These are phyloP conservation scores for Fusarium neocosmosporiellum DNA, from an alignment of 2,329 filamentous ascomycete genomes.

Conservation along the genomic window DNA sequence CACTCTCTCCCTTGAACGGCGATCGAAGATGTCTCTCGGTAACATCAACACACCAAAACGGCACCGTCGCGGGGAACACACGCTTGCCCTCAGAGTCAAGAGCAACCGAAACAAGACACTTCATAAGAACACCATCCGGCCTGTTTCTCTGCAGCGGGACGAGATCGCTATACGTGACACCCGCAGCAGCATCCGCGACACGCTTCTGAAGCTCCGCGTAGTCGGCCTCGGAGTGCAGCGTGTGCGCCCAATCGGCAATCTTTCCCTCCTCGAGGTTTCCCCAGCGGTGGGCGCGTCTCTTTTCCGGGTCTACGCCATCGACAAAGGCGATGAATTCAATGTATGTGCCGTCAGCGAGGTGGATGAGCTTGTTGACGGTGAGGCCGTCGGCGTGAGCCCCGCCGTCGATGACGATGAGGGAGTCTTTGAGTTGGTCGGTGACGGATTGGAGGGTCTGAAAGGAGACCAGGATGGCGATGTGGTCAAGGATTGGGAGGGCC, in stretches of 20 bases:
- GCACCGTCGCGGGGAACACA: slow-evolving; percentile 61
- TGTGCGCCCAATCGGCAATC: slow-evolving; percentile 72
- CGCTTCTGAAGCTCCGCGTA: slow-evolving; percentile 53
- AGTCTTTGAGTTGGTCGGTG: slow-evolving; percentile 61
- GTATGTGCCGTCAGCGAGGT: slow-evolving; percentile 73
- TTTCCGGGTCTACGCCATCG: slow-evolving; percentile 52
- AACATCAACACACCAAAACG: slow-evolving; percentile 75
- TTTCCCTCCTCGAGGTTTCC: slow-evolving; percentile 60
- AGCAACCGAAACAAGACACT: slow-evolving; percentile 68
- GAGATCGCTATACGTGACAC: slow-evolving; percentile 60
- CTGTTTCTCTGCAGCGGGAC: slow-evolving; percentile 63
- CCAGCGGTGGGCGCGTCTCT: slow-evolving; percentile 67
- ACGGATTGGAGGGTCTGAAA: slow-evolving; percentile 58
- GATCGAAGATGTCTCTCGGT: slow-evolving; percentile 68
- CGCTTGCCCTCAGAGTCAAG: slow-evolving; percentile 38
- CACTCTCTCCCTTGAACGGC: slow-evolving; percentile 50
- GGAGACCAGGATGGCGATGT: slow-evolving; percentile 73
- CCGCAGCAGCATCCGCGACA: slow-evolving; percentile 47
- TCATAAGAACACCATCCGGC: slow-evolving; percentile 66
- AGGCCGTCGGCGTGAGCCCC: slow-evolving; percentile 70
- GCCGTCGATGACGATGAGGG: slow-evolving; percentile 69
- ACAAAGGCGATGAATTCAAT: slow-evolving; percentile 75
- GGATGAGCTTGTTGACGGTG: slow-evolving; percentile 71
- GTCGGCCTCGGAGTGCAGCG: slow-evolving; percentile 48
- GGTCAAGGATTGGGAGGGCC: slow-evolving; percentile 61